Evolutionary conservation across 2,329 filamentous ascomycete genomes (phyloP).

Genomic region (Oidium heveae): DNA sequence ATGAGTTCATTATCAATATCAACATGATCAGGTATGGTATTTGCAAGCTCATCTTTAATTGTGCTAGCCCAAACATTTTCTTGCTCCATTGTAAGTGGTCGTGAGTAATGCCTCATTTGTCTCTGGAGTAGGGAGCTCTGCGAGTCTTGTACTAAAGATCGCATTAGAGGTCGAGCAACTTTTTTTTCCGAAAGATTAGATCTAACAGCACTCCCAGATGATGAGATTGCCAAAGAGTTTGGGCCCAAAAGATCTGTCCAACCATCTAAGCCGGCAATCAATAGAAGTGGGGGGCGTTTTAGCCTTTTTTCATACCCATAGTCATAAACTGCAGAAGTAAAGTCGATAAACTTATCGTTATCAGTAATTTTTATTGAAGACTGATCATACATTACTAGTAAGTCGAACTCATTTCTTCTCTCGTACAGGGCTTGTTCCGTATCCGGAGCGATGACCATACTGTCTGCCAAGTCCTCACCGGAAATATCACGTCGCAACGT

Average conservation of each 20-base stretch:
- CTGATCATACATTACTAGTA: slow-evolving; percentile 81
- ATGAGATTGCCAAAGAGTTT: slow-evolving; percentile 23
- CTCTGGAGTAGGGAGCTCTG: slow-evolving; percentile 7
- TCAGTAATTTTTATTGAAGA: slow-evolving; percentile 20
- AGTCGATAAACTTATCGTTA: slow-evolving; percentile 31
- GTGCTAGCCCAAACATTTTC: slow-evolving; percentile 58
- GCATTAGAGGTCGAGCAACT: slow-evolving; percentile 23
- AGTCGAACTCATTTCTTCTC: slow-evolving; percentile 48
- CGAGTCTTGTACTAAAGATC: slow-evolving; percentile 20
- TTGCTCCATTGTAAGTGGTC: slow-evolving; percentile 57
- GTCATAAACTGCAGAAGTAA: slow-evolving; percentile 58
- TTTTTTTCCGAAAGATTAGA: slow-evolving; percentile 2
- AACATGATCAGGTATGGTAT: slow-evolving; percentile 28
- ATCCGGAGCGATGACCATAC: slow-evolving; percentile 44
- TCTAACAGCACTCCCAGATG: slow-evolving; percentile 18
- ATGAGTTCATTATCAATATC: slow-evolving; percentile 18
- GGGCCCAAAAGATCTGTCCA: slow-evolving; percentile 65
- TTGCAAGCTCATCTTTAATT: slow-evolving; percentile 17
- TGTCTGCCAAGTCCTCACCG: slow-evolving; percentile 35
- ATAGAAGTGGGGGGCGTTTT: slow-evolving; percentile 46
- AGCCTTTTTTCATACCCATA: slow-evolving; percentile 62
- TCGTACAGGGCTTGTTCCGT: slow-evolving; percentile 54
- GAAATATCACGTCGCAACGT: slow-evolving; percentile 42
- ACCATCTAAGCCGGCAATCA: slow-evolving; percentile 61
- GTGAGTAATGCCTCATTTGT: slow-evolving; percentile 24